Evolutionary conservation across 2,329 filamentous ascomycete species (phyloP), one percentile per base, ranked within the genome.

Genomic region (Phialophora verrucosa): DNA sequence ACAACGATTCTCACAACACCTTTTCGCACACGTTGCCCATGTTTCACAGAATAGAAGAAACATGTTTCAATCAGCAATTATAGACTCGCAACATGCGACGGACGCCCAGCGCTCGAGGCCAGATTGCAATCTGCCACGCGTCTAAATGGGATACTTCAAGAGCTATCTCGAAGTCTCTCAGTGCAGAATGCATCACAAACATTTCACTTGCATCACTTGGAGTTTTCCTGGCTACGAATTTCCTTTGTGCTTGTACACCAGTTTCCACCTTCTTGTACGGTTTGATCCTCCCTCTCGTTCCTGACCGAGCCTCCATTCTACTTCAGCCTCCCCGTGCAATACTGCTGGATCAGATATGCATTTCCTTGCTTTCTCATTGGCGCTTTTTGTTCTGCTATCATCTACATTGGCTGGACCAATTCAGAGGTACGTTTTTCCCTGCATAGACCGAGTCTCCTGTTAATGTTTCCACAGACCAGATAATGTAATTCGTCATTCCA

Each of bases 331-430:
- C 14, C 23, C 23, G 17, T 58, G 29, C 25, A 27, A 54, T 25
- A 20, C 56, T 25, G 49, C 59, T 58, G 57, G 50, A 54, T 20
- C 55, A 59, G 59, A 32, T 42, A 70, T 70, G 66, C 62, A 65
- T 31, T 23, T 64, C 32, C 20, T 57, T 20, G 10, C 62, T 29
- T 50, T 49, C 27, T 38, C 35, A 17, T 6, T 67, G 10, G 20
- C 59, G 12, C 50, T 73, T 27, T 49, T 67, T n/a, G 12, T 56
- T 32, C 44, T 69, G 17, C 60, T 60, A 25, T 63, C 65, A 38
- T 50, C 62, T 20, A 60, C 51, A 7, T 70, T 64, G 66, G 71
- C 71, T 58, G 70, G 71, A 12, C 71, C 70, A 59, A 70, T 73
- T 42, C 55, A 66, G 42, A 67, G 62, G 69, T 69, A 47, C 51